Evolutionary conservation across 2,329 filamentous ascomycete species (phyloP), one percentile per base, ranked within the genome.

Genomic region (Epicoccum sorghinum): DNA sequence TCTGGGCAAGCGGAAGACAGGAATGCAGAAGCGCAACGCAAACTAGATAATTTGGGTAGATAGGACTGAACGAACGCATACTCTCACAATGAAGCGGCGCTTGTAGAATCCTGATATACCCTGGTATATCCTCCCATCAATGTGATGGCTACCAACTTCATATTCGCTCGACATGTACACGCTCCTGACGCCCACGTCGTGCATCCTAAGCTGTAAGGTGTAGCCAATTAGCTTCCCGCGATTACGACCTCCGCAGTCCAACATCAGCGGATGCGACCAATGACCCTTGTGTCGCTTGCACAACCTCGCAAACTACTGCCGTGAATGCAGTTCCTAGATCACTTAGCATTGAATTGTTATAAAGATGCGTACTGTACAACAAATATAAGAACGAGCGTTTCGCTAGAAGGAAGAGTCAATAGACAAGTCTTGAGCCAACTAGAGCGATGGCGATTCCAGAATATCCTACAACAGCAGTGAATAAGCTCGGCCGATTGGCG

Each of bases 1-100:
- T 4, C 86, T 89, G 51, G 95, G 95, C n/a, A 95, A 96, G 79
- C 80, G 85, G 62, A 80, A 79, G 64, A 81, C 63, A 47, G 73
- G 74, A 2, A 69, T 76, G 68, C 67, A 72, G 58, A 74, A 62
- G 47, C 58, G 62, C 49, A 58, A 59, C 36, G 58, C 48, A 3
- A 53, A 62, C 7, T 62, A 47, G 22, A 29, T 6, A 9, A 29
- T 29, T 3, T 29, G 6, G 27, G 9, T 1, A 29, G 27, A 29
- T 1, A 29, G 2, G 6, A 9, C 9, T 6, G 27, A 9, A 7
- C 9, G 3, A 3, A 29, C 27, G 27, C 27, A 29, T 29, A 9
- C 27, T 18, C 18, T 18, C 18, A 18, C 1, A 18, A 29, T 33
- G 1, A 33, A 12, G 7, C 13, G 13, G 4, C n/a, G 13, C 7